phyloP scores from a whole-genome alignment of 306 rosid species.

The Betula pendula region DNA sequence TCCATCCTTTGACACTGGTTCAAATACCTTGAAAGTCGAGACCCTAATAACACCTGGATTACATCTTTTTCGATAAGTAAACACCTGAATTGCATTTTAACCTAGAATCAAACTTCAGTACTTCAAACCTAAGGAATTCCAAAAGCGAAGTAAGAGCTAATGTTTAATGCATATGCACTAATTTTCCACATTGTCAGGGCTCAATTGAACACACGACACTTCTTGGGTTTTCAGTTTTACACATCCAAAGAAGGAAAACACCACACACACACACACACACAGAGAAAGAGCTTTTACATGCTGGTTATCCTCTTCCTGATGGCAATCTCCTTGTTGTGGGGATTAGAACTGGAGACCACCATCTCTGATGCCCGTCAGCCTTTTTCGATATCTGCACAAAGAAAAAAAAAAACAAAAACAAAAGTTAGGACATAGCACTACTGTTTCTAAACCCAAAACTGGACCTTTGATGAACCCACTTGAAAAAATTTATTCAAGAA shows the following conservation, averaged over 20 bases:
- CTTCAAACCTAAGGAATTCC: neutral
- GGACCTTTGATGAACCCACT: too few species aligned
- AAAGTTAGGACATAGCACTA: neutral
- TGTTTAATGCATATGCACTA: neutral
- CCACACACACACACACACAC: neutral
- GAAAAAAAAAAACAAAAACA: neutral
- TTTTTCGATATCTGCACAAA: conserved; percentile 7
- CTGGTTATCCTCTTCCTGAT: conserved; percentile 79
- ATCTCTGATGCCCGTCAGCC: conserved; percentile 29
- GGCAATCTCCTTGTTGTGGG: conserved; percentile 63
- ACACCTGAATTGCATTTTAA: neutral
- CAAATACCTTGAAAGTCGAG: neutral
- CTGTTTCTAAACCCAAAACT: too few species aligned
- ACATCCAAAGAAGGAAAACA: neutral
- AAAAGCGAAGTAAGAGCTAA: neutral
- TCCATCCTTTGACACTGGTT: neutral
- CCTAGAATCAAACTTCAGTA: neutral
- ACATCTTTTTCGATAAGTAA: too few species aligned
- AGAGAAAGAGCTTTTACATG: conserved; percentile 54
- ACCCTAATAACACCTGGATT: neutral
- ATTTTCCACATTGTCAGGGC: neutral
- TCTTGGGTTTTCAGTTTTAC: neutral
- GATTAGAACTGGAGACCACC: conserved; percentile 62
- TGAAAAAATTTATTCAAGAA: too few species aligned
- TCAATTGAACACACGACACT: neutral